Evolutionary conservation across 1,284 basidiomycete genomes (phyloP).

Genomic region (Papiliotrema fonsecae): DNA sequence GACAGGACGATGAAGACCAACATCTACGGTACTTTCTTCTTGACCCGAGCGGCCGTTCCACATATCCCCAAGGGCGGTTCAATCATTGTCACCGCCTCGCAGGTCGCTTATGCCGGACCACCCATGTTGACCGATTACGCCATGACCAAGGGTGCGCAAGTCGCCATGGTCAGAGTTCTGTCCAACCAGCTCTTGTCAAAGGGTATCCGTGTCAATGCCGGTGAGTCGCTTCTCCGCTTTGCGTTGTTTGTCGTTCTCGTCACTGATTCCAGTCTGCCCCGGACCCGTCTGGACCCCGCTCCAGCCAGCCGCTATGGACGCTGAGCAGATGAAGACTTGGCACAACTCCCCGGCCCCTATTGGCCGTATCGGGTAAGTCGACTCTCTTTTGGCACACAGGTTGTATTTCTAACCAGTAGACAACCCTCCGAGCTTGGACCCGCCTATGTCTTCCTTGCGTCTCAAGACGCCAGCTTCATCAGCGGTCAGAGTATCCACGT

Average conservation of each 20-base stretch:
- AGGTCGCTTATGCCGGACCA: constrained; percentile 41
- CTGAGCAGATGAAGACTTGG: constrained; percentile 35
- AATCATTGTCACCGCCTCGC: constrained; percentile 46
- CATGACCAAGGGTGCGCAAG: constrained; percentile 58
- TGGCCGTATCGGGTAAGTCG: constrained; percentile 34
- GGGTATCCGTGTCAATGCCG: constrained; percentile 48
- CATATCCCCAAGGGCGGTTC: constrained; percentile 45
- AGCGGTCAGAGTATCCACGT: constrained; percentile 43
- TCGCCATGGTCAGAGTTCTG: constrained; percentile 56
- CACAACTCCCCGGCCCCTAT: constrained; percentile 38
- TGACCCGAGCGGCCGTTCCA: constrained; percentile 41
- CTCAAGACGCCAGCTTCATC: constrained; percentile 40
- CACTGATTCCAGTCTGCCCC: constrained; percentile 17
- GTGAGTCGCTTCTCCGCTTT: constrained; percentile 2
- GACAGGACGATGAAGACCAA: constrained; percentile 41
- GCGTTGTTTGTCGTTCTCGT: not conserved
- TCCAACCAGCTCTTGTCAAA: constrained; percentile 55
- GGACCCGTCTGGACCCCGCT: constrained; percentile 37
- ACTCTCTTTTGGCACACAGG: not conserved
- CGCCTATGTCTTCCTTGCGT: constrained; percentile 46
- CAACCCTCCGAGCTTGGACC: constrained; percentile 48
- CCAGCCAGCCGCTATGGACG: constrained; percentile 43
- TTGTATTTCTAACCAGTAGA: not conserved
- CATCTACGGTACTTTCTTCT: constrained; percentile 35
- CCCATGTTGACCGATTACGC: constrained; percentile 55